These are phyloP conservation scores for Moricandia arvensis DNA, from an alignment of 345 rosid genomes.

Conservation along the genomic window DNA sequence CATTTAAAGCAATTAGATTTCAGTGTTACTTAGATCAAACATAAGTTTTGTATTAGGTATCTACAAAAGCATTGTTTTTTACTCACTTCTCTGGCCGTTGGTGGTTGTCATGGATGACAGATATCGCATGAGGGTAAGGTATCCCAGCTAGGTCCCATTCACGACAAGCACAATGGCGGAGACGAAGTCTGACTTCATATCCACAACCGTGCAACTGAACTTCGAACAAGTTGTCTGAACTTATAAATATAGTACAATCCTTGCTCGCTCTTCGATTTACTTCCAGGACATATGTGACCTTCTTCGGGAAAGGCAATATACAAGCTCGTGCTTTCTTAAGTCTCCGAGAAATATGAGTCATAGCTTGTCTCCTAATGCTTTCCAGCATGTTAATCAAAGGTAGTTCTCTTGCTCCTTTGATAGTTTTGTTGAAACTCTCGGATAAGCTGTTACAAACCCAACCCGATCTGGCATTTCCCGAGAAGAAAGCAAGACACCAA, in stretches of 20 bases:
- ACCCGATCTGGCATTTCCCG: too few species aligned
- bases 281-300: not conserved
- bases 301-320: not conserved
- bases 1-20: not conserved
- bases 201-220: not conserved
- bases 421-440: not conserved
- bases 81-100: too few species aligned
- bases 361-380: not conserved
- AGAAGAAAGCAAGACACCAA: too few species aligned
- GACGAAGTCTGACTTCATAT: not conserved
- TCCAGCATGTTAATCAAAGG: not conserved
- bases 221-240: not conserved
- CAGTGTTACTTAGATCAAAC: too few species aligned
- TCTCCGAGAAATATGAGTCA: not conserved
- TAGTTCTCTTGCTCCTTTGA: not conserved
- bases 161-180: not conserved
- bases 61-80: too few species aligned
- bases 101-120: too few species aligned
- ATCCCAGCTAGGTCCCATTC: not conserved
- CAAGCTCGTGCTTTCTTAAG: not conserved
- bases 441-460: not conserved
- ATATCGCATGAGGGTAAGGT: not conserved
- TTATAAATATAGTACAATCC: not conserved
- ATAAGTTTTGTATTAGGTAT: too few species aligned
- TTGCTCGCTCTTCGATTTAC: not conserved